Evolutionary conservation across 345 rosid genomes (phyloP).

Genomic region (Durio zibethinus): DNA sequence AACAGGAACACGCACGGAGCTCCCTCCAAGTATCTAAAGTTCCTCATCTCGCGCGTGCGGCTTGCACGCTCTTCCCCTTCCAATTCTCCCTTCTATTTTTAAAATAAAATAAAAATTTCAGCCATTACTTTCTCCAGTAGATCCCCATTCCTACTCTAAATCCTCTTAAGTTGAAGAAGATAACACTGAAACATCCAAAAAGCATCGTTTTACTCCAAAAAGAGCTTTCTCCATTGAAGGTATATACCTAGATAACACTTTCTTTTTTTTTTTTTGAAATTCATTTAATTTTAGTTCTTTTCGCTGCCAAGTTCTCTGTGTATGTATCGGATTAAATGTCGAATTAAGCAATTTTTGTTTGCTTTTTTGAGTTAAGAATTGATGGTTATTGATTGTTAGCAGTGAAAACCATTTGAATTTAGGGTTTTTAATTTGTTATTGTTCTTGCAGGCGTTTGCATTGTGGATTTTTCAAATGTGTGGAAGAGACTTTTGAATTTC

Average conservation of each 20-base stretch:
- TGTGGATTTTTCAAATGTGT: conserved; percentile 26
- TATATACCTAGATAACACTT: conserved; percentile 10
- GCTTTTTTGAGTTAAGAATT: conserved; percentile 13
- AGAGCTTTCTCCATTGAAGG: conserved; percentile 27
- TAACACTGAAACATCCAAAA: conserved; percentile 10
- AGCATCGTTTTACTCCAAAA: conserved; percentile 13
- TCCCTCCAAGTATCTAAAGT: conserved; percentile 22
- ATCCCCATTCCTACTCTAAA: conserved; percentile 15
- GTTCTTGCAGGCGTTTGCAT: conserved; percentile 28
- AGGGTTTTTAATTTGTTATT: conserved; percentile 36
- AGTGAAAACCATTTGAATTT: conserved; percentile 23
- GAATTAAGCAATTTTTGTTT: conserved; percentile 12
- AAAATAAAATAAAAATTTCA: background rate
- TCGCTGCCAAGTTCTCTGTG: conserved; percentile 25
- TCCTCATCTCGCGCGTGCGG: conserved; percentile 18
- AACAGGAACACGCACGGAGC: background rate
- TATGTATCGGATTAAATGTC: conserved; percentile 25
- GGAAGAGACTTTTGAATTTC: conserved; percentile 22
- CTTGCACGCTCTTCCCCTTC: background rate
- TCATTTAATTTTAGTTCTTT: conserved; percentile 1
- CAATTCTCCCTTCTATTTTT: background rate
- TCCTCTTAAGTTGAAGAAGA: conserved; percentile 6
- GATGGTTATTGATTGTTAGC: conserved; percentile 10
- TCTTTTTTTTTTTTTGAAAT: background rate
- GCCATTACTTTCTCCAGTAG: background rate